Evolutionary conservation across 2,329 filamentous ascomycete genomes (phyloP).

Genomic region (Blastomyces percursus): DNA sequence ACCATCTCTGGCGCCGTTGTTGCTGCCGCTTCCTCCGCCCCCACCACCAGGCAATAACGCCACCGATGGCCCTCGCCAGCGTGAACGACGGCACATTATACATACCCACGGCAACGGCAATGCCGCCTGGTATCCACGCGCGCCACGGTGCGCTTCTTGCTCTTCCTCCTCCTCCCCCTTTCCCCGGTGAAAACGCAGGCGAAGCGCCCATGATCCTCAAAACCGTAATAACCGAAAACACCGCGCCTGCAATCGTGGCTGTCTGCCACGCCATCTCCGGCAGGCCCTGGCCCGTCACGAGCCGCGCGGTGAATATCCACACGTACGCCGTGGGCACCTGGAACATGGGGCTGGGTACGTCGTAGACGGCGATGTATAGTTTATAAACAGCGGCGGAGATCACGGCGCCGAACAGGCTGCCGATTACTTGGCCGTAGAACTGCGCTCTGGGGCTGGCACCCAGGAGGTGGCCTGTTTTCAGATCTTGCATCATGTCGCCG

Average conservation of each 20-base stretch:
- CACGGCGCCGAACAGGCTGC: conserved; percentile 73
- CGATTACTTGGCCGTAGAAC: conserved; percentile 93
- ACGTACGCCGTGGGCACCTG: conserved; percentile 91
- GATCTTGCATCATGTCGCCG: conserved; percentile 90
- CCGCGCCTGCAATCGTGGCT: conserved; percentile 58
- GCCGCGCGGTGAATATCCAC: conserved; percentile 90
- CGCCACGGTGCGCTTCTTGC: conserved; percentile 47
- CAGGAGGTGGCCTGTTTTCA: conserved; percentile 90
- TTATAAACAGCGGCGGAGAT: conserved; percentile 79
- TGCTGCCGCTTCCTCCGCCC: conserved; percentile 26
- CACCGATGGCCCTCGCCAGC: conserved; percentile 72
- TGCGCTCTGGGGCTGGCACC: conserved; percentile 89
- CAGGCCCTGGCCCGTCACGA: conserved; percentile 83
- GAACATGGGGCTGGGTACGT: conserved; percentile 78
- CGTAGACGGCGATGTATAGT: conserved; percentile 81
- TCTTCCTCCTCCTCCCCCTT: conserved; percentile 22
- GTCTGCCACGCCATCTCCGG: conserved; percentile 75
- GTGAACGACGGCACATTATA: conserved; percentile 98
- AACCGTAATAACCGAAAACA: conserved; percentile 63
- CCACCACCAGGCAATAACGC: conserved; percentile 71
- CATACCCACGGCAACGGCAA: conserved; percentile 94
- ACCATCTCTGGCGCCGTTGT: neutral
- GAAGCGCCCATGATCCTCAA: conserved; percentile 49
- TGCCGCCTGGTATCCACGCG: conserved; percentile 73
- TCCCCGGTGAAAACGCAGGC: conserved; percentile 23